Conservation (phyloP, 2,329 filamentous ascomycete genomes). For the Fusarium illudens region DNA sequence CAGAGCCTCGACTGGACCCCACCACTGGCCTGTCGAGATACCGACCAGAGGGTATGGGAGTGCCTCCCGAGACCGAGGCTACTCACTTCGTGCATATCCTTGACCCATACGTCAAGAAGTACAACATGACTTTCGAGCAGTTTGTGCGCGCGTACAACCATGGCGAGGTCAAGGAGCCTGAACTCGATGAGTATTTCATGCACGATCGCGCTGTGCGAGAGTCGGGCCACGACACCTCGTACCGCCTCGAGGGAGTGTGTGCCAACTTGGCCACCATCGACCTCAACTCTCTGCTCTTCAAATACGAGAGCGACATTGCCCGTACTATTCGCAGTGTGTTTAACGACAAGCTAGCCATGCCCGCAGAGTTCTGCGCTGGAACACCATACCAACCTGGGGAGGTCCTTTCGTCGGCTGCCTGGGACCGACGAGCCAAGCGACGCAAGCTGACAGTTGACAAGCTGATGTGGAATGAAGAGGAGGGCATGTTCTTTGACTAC, state of each 20-base stretch:
- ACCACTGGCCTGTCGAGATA: constrained; percentile 85
- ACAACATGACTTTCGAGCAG: constrained; percentile 81
- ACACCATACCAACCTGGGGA: constrained; percentile 70
- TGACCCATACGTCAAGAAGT: constrained; percentile 82
- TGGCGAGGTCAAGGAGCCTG: constrained; percentile 78
- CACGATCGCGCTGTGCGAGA: constrained; percentile 96
- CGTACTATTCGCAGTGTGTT: constrained; percentile 86
- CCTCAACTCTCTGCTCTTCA: constrained; percentile 93
- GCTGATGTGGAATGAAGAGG: constrained; percentile 90
- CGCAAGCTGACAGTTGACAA: constrained; percentile 89
- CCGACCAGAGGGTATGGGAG: constrained; percentile 81
- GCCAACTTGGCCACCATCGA: constrained; percentile 93
- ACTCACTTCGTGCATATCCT: constrained; percentile 87
- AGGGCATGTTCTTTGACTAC: constrained; percentile 98
- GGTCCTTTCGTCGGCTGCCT: constrained; percentile 82
- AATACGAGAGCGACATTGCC: constrained; percentile 95
- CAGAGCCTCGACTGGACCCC: constrained; percentile 78
- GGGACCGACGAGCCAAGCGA: constrained; percentile 88
- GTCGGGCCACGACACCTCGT: constrained; percentile 95
- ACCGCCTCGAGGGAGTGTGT: constrained; percentile 87
- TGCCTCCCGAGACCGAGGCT: constrained; percentile 91
- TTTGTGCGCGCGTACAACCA: constrained; percentile 92
- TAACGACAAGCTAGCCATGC: constrained; percentile 81
- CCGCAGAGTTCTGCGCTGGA: constrained; percentile 79
- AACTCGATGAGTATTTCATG: constrained; percentile 93